Base-by-base conservation (phyloP, 2,329 filamentous ascomycete species). In the Nemania abortiva region DNA sequence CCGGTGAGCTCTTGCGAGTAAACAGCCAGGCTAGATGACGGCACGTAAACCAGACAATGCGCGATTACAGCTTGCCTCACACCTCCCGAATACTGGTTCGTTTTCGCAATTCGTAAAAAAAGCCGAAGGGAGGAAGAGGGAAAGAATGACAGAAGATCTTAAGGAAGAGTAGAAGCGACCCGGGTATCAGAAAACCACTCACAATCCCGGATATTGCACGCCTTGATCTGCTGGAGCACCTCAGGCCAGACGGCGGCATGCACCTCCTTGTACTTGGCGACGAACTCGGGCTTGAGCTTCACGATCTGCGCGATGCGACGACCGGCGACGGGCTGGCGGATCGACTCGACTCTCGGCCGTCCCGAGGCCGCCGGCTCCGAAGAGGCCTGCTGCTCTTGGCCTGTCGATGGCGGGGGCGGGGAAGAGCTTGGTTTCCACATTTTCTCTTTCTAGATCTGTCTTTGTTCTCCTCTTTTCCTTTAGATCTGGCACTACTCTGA, bases 241-340 rank as follows among this genome's bases (percentile, higher is more conserved):
- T 92, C 91, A 6, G 92, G 92, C 92, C 92, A 95, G 0, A 94
- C 91, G 4, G 85, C 86, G 6, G 88, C 89, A 77, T 95, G 92
- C 70, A 88, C 90, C 74, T 90, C 86, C 79, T 93, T 94, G 82
- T 95, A 95, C 72, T 89, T 87, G 24, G 87, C 86, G 15, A 91
- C 82, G 70, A 83, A 87, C 71, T 91, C 88, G 13, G 89, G 88
- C 80, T 90, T 92, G 65, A 95, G 86, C 77, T 89, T 90, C 63
- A 95, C 85, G 72, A 93, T 91, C 80, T 94, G 92, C 47, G 87
- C 91, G 74, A 94, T 86, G 68, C 91, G 87, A 3, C 84, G 83
- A 55, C 83, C 85, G 3, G 84, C 79, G 70, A 85, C 81, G 70
- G 75, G 80, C 68, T 77, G 78, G 10, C 74, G 72, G 49, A 72